Evolutionary conservation across 371 early-diverging fungal genomes (phyloP).

Genomic region (Rhizopus sp.): DNA sequence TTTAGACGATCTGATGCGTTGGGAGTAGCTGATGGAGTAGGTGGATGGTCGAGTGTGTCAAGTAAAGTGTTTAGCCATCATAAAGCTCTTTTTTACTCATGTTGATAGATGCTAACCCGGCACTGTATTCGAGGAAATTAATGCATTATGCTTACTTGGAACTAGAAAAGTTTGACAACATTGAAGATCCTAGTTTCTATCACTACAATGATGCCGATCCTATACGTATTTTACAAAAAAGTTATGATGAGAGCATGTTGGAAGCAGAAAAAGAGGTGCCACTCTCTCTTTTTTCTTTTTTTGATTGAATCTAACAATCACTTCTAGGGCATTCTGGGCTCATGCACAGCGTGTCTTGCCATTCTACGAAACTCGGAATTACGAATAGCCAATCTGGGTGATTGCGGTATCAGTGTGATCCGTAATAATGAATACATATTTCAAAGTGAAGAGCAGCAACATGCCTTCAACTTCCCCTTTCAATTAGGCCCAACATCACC

Average conservation of each 20-base stretch:
- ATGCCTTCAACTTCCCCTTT: constrained; percentile 79
- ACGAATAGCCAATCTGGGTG: constrained; percentile 89
- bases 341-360: constrained; percentile 85
- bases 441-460: constrained; percentile 87
- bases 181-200: constrained; percentile 32
- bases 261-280: constrained; percentile 23
- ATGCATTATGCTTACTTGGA: constrained; percentile 85
- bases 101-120: constrained; percentile 70
- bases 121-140: constrained; percentile 78
- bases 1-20: constrained; percentile 72
- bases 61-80: constrained; percentile 12
- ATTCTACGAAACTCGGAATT: constrained; percentile 88
- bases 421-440: constrained; percentile 82
- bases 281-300: not conserved
- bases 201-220: constrained; percentile 57
- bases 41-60: constrained; percentile 66
- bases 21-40: constrained; percentile 82
- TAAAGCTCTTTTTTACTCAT: not conserved
- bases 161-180: constrained; percentile 62
- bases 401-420: constrained; percentile 86
- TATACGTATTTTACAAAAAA: constrained; percentile 65
- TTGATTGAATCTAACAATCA: not conserved
- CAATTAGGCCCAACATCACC: constrained; percentile 72
- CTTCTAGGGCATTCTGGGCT: constrained; percentile 70
- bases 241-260: constrained; percentile 54